Evolutionary conservation across 129 eudicot genomes (phyloP).

Genomic region (Scalesia atractyloides): DNA sequence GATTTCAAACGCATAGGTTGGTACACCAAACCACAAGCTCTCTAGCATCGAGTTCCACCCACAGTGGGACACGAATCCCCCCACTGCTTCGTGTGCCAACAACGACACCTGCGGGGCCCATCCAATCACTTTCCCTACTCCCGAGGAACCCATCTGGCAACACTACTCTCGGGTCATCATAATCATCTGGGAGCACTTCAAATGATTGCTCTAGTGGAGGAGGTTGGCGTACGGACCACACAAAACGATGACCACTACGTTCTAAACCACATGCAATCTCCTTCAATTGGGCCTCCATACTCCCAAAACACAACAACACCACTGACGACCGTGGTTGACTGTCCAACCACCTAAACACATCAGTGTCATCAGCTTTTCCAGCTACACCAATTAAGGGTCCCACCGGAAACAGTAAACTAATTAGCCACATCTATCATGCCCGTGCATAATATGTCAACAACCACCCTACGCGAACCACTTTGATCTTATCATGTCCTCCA

Average conservation of each 20-base stretch:
- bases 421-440: conserved; percentile 45
- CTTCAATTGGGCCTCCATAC: conserved; percentile 47
- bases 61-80: conserved; percentile 55
- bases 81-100: conserved; percentile 48
- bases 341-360: conserved; percentile 35
- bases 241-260: conserved; percentile 34
- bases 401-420: conserved; percentile 32
- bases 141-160: conserved; percentile 45
- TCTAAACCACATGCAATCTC: conserved; percentile 52
- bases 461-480: conserved; percentile 3
- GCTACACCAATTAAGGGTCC: conserved; percentile 38
- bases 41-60: conserved; percentile 62
- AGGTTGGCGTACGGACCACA: conserved; percentile 47
- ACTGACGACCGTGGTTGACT: conserved; percentile 46
- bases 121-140: conserved; percentile 48
- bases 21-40: conserved; percentile 51
- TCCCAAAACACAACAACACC: conserved; percentile 57
- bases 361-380: neutral
- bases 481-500: neutral
- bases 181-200: conserved; percentile 19
- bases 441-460: conserved; percentile 38
- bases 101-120: conserved; percentile 60
- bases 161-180: conserved; percentile 23
- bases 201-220: neutral
- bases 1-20: conserved; percentile 32